A percentile compares a stretch with the other conserved stretches of the same genome.
Conservation (phyloP, 2,329 filamentous ascomycete species). For the Biscogniauxia sp. region DNA sequence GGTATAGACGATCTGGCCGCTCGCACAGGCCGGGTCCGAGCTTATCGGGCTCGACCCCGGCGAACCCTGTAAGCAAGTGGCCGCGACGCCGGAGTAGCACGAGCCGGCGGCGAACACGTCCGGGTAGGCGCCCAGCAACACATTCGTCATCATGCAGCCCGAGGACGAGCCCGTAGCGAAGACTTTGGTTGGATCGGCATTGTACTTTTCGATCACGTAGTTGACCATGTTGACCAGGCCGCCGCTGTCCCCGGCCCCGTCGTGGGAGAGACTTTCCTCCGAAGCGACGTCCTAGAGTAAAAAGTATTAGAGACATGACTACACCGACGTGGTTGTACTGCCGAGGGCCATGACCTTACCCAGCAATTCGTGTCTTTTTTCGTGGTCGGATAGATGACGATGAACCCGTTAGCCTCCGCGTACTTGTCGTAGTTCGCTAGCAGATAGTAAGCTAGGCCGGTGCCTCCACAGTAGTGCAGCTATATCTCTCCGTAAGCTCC, state of each 20-base stretch:
- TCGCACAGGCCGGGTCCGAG: conserved; percentile 37
- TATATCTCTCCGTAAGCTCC: neutral
- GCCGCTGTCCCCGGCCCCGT: conserved; percentile 22
- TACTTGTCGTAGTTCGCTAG: conserved; percentile 17
- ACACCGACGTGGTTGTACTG: no score
- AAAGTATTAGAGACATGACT: no score
- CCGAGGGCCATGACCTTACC: conserved; percentile 7
- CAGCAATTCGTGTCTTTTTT: conserved; percentile 22
- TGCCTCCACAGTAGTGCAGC: conserved; percentile 22
- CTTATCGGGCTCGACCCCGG: conserved; percentile 18
- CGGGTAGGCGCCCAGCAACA: conserved; percentile 45
- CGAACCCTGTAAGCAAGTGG: conserved; percentile 33
- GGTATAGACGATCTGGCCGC: conserved; percentile 33
- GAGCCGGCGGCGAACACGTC: conserved; percentile 45
- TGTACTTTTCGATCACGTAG: conserved; percentile 21
- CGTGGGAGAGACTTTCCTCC: conserved; percentile 14
- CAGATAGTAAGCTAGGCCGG: conserved; percentile 14
- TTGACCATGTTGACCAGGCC: conserved; percentile 24
- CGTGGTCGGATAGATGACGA: conserved; percentile 22
- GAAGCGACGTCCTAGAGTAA: conserved; percentile 19
- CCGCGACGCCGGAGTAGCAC: conserved; percentile 44
- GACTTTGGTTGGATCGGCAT: conserved; percentile 19
- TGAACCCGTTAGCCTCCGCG: conserved; percentile 20
- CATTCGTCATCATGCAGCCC: conserved; percentile 28
- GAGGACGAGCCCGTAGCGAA: conserved; percentile 23